Conservation (phyloP, 768 basidiomycete genomes). For the Cubamyces sp. region DNA sequence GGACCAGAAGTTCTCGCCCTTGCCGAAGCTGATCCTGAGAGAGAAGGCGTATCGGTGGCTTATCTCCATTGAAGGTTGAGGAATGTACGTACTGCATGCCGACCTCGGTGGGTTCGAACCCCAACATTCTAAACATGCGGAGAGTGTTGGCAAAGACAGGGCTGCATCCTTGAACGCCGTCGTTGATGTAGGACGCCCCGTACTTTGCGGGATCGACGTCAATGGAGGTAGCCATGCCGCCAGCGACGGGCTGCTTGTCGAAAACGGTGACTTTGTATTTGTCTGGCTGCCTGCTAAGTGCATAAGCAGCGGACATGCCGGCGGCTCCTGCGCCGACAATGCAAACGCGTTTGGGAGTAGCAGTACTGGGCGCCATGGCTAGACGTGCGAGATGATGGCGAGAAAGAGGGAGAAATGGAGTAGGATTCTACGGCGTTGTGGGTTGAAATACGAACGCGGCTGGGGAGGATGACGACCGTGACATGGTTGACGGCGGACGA, state of each 20-base stretch:
- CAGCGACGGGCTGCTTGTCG: slow-evolving; percentile 35
- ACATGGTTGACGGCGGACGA: no score
- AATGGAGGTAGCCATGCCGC: slow-evolving; percentile 42
- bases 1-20: slow-evolving; percentile 43
- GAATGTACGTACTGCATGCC: slow-evolving; percentile 36
- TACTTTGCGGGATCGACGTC: slow-evolving; percentile 36
- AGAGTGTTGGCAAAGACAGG: slow-evolving; percentile 42
- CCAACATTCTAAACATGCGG: slow-evolving; percentile 40
- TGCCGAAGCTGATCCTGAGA: slow-evolving; percentile 39
- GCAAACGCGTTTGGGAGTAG: slow-evolving; percentile 31
- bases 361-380: slow-evolving; percentile 17
- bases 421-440: no score
- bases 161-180: slow-evolving; percentile 41
- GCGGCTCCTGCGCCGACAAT: slow-evolving; percentile 36
- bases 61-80: neutral
- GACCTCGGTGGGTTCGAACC: slow-evolving; percentile 38
- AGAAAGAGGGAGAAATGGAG: neutral
- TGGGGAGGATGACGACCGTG: no score
- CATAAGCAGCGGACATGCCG: slow-evolving; percentile 41
- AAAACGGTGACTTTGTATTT: slow-evolving; percentile 38
- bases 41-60: neutral
- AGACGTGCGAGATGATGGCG: neutral
- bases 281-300: slow-evolving; percentile 38
- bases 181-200: slow-evolving; percentile 42
- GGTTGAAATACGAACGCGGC: no score